These are phyloP conservation scores for Hyphopichia wangnamkhiaoensis DNA, from an alignment of 1,139 yeast genomes.

Conservation along the genomic window DNA sequence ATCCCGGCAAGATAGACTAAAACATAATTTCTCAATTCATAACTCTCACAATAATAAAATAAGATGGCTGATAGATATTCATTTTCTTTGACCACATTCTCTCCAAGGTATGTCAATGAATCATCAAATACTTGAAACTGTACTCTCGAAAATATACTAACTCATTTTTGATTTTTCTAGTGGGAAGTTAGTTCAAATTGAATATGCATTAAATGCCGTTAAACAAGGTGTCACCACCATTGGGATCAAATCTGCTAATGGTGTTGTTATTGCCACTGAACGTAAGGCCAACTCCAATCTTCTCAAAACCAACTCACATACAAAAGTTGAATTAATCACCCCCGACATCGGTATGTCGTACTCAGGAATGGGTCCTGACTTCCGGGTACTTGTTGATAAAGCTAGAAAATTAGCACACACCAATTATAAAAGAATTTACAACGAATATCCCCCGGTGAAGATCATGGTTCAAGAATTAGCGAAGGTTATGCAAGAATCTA, in stretches of 20 bases:
- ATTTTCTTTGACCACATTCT: slow-evolving; percentile 92
- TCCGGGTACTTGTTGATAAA: slow-evolving; percentile 88
- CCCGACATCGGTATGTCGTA: slow-evolving; percentile 97
- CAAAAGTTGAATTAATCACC: slow-evolving; percentile 81
- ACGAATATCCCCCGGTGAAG: slow-evolving; percentile 96
- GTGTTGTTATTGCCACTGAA: slow-evolving; percentile 96
- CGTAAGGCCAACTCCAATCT: slow-evolving; percentile 83
- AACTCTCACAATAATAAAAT: not conserved
- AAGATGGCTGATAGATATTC: slow-evolving; percentile 97
- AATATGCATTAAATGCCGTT: slow-evolving; percentile 95
- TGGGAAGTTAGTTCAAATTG: slow-evolving; percentile 97
- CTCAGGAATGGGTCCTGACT: slow-evolving; percentile 99
- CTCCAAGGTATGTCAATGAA: slow-evolving; percentile 90
- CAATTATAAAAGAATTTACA: slow-evolving; percentile 86
- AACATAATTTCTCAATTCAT: not conserved
- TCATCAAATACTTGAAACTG: too few species aligned
- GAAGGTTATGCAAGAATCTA: slow-evolving; percentile 95
- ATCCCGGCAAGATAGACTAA: too few species aligned
- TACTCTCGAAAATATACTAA: too few species aligned
- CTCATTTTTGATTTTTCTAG: slow-evolving; percentile 43
- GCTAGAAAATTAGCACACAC: slow-evolving; percentile 94
- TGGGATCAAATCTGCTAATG: slow-evolving; percentile 95
- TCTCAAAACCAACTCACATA: slow-evolving; percentile 70
- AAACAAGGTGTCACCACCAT: slow-evolving; percentile 97
- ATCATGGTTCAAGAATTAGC: slow-evolving; percentile 94